phyloP scores from a whole-genome alignment of 352 stramenopile species.

The Aphanomyces stellatus region DNA sequence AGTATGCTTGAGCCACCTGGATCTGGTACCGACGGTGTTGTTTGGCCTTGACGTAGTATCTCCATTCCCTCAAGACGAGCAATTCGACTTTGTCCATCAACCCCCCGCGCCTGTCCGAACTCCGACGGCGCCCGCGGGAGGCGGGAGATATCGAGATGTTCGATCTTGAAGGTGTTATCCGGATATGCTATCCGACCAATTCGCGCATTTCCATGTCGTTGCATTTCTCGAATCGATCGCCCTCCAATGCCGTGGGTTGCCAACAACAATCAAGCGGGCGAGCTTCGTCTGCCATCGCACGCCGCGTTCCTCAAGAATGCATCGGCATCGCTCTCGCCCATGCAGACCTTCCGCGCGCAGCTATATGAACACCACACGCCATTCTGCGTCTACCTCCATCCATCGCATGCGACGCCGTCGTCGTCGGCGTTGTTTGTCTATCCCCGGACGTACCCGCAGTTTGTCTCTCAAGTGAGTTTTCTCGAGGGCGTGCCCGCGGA shows the following conservation, averaged over 20 bases:
- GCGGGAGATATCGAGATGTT: no score
- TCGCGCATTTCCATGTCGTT: neutral
- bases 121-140: no score
- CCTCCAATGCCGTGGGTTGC: slow-evolving; percentile 65
- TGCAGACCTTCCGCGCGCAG: slow-evolving; percentile 35
- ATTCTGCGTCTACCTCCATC: slow-evolving; percentile 26
- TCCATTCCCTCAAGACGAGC: neutral
- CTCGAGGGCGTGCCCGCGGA: slow-evolving; percentile 34
- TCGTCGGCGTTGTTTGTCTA: slow-evolving; percentile 36
- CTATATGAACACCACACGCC: slow-evolving; percentile 45
- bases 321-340: neutral
- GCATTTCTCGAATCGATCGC: neutral
- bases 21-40: neutral
- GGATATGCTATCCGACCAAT: neutral
- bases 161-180: no score
- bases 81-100: neutral
- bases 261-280: slow-evolving; percentile 77
- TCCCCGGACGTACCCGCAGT: slow-evolving; percentile 63
- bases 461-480: slow-evolving; percentile 46
- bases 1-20: neutral
- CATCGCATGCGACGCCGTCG: slow-evolving; percentile 4
- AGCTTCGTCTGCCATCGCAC: slow-evolving; percentile 58
- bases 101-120: neutral
- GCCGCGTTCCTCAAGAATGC: slow-evolving; percentile 14
- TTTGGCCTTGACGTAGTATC: neutral